phyloP scores from a whole-genome alignment of 805 yeast genomes.

The Kuraishia capsulata region DNA sequence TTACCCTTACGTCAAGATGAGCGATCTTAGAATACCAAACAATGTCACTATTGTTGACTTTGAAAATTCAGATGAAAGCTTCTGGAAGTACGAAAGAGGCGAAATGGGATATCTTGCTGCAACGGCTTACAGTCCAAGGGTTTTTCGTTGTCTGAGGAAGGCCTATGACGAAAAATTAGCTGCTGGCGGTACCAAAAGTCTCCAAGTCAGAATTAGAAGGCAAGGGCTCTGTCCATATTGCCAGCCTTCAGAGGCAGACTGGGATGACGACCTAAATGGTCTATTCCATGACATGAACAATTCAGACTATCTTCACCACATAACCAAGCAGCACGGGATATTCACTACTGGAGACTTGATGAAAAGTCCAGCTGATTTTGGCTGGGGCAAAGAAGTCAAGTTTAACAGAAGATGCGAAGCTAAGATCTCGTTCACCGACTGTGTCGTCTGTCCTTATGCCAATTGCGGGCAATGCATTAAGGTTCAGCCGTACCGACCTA shows the following conservation, averaged over 20 bases:
- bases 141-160: not conserved
- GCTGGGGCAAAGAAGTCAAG: slow-evolving; percentile 11
- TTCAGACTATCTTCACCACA: slow-evolving; percentile 21
- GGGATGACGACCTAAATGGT: slow-evolving; percentile 8
- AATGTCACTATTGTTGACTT: not conserved
- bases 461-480: slow-evolving; percentile 13
- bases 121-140: not conserved
- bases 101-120: not conserved
- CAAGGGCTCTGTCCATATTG: slow-evolving; percentile 21
- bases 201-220: too few species aligned
- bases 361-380: slow-evolving; percentile 13
- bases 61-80: not conserved
- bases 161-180: not conserved
- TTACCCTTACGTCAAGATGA: too few species aligned
- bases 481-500: slow-evolving; percentile 11
- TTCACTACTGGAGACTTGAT: slow-evolving; percentile 19
- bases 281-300: slow-evolving; percentile 18
- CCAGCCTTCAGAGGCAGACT: slow-evolving; percentile 9
- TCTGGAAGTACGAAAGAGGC: not conserved
- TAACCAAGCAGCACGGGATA: slow-evolving; percentile 22
- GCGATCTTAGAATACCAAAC: not conserved
- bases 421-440: slow-evolving; percentile 11
- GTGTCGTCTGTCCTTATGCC: slow-evolving; percentile 16
- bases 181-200: not conserved
- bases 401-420: slow-evolving; percentile 5